Evolutionary conservation across 305 asterid species (phyloP).

Genomic region (Plantago coronopus): DNA sequence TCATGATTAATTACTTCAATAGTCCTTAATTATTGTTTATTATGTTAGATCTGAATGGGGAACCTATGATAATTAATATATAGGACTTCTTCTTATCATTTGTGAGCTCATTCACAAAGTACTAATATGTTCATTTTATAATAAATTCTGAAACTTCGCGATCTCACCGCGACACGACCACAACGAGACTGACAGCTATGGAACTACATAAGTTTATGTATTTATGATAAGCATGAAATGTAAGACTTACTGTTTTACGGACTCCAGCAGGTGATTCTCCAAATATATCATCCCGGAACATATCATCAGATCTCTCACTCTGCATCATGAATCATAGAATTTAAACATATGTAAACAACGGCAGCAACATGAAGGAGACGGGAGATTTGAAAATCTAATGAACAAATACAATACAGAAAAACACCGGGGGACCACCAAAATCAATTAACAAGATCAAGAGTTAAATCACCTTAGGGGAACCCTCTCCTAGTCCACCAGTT

Average conservation of each 20-base stretch:
- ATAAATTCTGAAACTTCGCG: no score
- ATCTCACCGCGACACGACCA: no score
- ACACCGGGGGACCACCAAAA: neutral
- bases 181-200: no score
- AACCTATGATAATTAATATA: no score
- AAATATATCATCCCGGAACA: conserved; percentile 95
- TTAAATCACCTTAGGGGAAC: conserved; percentile 81
- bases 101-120: no score
- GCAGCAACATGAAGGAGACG: conserved; percentile 9
- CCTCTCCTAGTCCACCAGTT: conserved; percentile 87
- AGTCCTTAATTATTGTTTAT: no score
- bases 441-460: neutral
- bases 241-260: conserved; percentile 61
- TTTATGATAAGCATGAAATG: neutral
- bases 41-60: no score
- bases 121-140: no score
- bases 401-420: neutral
- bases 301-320: conserved; percentile 82
- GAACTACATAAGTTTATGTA: no score
- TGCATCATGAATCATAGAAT: conserved; percentile 41
- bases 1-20: no score
- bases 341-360: conserved; percentile 6
- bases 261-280: conserved; percentile 95
- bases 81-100: no score
- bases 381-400: neutral